Base-by-base conservation (phyloP, 805 yeast genomes). In the Candida quercuum region DNA sequence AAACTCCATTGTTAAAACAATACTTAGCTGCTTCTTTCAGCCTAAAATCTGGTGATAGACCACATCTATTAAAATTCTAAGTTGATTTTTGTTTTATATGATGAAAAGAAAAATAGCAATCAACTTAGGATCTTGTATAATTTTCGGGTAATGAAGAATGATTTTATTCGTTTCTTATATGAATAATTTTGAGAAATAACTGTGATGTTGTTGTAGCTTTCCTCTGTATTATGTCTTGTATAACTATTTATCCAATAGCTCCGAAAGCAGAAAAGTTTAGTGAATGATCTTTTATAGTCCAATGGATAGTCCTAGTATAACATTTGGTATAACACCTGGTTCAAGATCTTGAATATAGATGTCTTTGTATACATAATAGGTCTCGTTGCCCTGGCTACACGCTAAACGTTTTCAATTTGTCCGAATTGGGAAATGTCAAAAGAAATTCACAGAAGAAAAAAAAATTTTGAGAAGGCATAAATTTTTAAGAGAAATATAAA, bases 51-150 rank as follows among this genome's bases (percentile, higher is more conserved):
- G 98, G 98, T 72, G 99, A 91, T 81, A 87, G 76, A 72, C 99
- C 98, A 64, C 99, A 91, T 74, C 81, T 85, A 69, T 87, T 93
- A 84, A 87, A 86, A 78, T 91, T 93, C 74, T 91, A 88, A 83
- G 54, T 51, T 25, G 14, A n/a, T n/a, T n/a, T 23, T 29, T 23
- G 14, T 20, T 14, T 37, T 28, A 6, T 20, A 20, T 20, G 13
- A n/a, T n/a, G n/a, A n/a, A n/a, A n/a, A n/a, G n/a, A n/a, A 27
- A 21, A 19, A 23, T 38, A 24, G n/a, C 11, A 24, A n/a, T n/a
- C 27, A 24, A 14, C 27, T 24, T 24, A 12, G n/a, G 35, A 39
- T 34, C 49, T 47, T 48, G 52, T 49, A 46, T 48, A 48, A 46
- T 44, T 40, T 35, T 38, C 51, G 48, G 46, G 49, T 48, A 45